These are phyloP conservation scores for Candida frijolesensis DNA, from an alignment of 1,139 yeast genomes.

Conservation along the genomic window DNA sequence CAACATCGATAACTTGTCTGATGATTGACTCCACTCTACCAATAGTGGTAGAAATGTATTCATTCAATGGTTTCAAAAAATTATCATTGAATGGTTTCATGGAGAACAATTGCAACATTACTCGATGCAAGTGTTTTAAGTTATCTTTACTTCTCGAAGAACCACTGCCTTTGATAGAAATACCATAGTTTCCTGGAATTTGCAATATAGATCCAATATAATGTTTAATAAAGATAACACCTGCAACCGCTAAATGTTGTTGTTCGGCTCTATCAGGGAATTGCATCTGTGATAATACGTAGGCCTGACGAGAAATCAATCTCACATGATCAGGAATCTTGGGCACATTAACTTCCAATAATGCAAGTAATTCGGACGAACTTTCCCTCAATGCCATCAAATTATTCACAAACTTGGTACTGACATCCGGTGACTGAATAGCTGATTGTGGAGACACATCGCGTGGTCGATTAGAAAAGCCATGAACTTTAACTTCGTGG, in stretches of 20 bases:
- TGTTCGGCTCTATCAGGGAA: constrained; percentile 56
- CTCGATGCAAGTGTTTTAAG: constrained; percentile 58
- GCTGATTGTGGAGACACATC: constrained; percentile 64
- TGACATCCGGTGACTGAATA: constrained; percentile 73
- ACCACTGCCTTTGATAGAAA: constrained; percentile 25
- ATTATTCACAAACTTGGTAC: constrained; percentile 69
- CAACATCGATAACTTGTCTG: constrained; percentile 52
- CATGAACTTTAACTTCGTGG: constrained; percentile 49
- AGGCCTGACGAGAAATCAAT: constrained; percentile 40
- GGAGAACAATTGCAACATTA: constrained; percentile 64
- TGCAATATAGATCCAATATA: constrained; percentile 67
- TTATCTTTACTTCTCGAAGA: constrained; percentile 42
- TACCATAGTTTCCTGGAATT: constrained; percentile 70
- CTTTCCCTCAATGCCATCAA: constrained; percentile 75
- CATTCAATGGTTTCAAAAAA: constrained; percentile 79
- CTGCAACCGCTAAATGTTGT: constrained; percentile 66
- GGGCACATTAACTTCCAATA: constrained; percentile 41
- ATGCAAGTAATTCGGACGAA: constrained; percentile 55
- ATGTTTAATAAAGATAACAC: constrained; percentile 64
- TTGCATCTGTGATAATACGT: constrained; percentile 34
- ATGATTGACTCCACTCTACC: constrained; percentile 50
- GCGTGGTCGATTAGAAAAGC: constrained; percentile 32
- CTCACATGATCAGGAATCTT: constrained; percentile 64
- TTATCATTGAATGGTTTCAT: constrained; percentile 73
- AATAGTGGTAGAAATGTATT: constrained; percentile 57